Evolutionary conservation across 192 early-diverging fungal species (phyloP).

Genomic region (Haplosporangium gracile): DNA sequence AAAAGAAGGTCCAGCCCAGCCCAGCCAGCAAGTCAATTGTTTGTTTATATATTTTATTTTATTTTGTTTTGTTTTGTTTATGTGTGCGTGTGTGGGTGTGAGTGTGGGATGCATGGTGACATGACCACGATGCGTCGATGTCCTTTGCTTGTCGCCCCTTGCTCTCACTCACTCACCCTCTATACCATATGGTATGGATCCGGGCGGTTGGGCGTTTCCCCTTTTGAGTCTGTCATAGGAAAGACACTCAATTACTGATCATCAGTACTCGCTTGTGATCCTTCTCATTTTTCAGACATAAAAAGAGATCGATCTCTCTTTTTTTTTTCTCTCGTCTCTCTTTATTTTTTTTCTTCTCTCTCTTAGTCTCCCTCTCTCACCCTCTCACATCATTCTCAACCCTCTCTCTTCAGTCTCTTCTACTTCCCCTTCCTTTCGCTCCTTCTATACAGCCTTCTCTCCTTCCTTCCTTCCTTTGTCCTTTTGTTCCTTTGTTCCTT

Average conservation of each 20-base stretch:
- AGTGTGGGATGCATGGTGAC: neutral
- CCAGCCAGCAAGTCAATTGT: neutral
- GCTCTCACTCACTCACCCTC: neutral
- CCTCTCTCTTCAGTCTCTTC: neutral
- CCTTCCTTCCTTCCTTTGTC: no score
- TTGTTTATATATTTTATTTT: neutral
- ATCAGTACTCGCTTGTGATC: neutral
- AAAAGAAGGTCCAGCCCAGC: neutral
- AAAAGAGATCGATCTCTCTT: neutral
- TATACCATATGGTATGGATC: neutral
- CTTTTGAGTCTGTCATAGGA: neutral
- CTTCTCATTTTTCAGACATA: neutral
- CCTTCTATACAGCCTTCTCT: neutral
- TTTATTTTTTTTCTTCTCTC: neutral
- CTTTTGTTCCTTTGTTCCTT: neutral
- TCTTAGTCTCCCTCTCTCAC: neutral
- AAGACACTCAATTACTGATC: neutral
- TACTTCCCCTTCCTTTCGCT: neutral
- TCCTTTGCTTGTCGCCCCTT: neutral
- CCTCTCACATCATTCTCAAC: neutral
- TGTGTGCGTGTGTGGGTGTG: neutral
- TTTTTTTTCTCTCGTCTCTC: neutral
- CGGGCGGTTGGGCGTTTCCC: neutral
- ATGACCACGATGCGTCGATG: neutral
- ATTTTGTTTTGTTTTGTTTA: neutral